Evolutionary conservation across 768 basidiomycete genomes (phyloP).

Genomic region (Gelatoporia subvermispora): DNA sequence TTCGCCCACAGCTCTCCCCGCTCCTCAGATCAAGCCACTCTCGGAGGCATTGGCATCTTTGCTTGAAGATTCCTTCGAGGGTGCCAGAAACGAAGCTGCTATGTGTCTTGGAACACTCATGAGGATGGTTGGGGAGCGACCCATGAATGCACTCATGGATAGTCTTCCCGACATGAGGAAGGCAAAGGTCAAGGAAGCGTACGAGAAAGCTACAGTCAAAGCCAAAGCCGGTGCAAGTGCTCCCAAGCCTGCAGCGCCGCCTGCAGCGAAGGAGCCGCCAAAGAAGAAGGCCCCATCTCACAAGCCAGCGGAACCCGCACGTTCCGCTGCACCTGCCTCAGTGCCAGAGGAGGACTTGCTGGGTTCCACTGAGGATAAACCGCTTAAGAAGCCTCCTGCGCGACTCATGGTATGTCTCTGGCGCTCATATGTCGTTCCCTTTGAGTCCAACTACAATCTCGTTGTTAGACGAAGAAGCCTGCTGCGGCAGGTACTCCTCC

Average conservation of each 20-base stretch:
- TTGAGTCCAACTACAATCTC: background rate
- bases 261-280: conserved; percentile 27
- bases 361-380: conserved; percentile 34
- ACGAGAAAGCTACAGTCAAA: conserved; percentile 88
- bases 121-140: conserved; percentile 95
- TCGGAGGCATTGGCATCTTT: conserved; percentile 70
- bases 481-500: conserved; percentile 24
- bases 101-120: conserved; percentile 83
- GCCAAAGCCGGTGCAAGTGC: conserved; percentile 64
- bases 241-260: conserved; percentile 31
- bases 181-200: conserved; percentile 90
- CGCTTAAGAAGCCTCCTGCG: conserved; percentile 47
- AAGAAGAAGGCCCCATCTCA: conserved; percentile 31
- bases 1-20: conserved; percentile 65
- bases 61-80: conserved; percentile 85
- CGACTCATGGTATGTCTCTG: conserved; percentile 35
- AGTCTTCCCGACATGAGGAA: conserved; percentile 82
- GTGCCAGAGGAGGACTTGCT: conserved; percentile 31
- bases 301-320: conserved; percentile 29
- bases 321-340: conserved; percentile 17
- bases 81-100: conserved; percentile 88
- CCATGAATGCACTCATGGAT: conserved; percentile 83
- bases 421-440: background rate
- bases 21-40: conserved; percentile 74
- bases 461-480: conserved; percentile 51